phyloP scores from a whole-genome alignment of 225 moss, liverwort and hornwort genomes.

The Neckera pumila region DNA sequence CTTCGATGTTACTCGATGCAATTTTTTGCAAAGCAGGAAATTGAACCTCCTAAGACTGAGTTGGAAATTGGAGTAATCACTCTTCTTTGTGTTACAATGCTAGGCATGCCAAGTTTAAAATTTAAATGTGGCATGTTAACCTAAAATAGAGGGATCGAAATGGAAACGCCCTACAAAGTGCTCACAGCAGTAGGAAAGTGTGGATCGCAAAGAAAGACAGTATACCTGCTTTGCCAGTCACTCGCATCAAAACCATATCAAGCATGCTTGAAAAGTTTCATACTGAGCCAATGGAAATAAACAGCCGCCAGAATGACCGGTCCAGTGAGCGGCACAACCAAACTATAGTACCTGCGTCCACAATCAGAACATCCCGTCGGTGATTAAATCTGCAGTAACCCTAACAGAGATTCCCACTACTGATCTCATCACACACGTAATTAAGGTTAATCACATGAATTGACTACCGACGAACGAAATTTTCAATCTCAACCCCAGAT shows the following conservation, averaged over 20 bases:
- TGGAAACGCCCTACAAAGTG: not conserved
- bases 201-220: not conserved
- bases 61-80: not conserved
- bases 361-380: not conserved
- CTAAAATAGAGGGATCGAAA: not conserved
- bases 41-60: not conserved
- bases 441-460: not conserved
- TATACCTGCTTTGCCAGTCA: not conserved
- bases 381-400: not conserved
- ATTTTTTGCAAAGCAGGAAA: not conserved
- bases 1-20: not conserved
- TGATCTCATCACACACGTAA: not conserved
- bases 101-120: not conserved
- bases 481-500: not conserved
- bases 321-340: constrained; percentile 71
- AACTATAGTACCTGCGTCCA: constrained; percentile 63
- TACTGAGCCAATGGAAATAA: constrained; percentile 89
- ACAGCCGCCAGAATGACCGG: constrained; percentile 74
- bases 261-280: constrained; percentile 98
- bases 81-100: not conserved
- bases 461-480: not conserved
- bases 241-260: constrained; percentile 5
- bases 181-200: not conserved
- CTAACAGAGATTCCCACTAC: not conserved
- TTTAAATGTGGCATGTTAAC: not conserved